A percentile compares a stretch with the other conserved stretches of the same genome.
Evolutionary conservation across 768 basidiomycete genomes (phyloP).

Genomic region (Ephemerocybe angulata): DNA sequence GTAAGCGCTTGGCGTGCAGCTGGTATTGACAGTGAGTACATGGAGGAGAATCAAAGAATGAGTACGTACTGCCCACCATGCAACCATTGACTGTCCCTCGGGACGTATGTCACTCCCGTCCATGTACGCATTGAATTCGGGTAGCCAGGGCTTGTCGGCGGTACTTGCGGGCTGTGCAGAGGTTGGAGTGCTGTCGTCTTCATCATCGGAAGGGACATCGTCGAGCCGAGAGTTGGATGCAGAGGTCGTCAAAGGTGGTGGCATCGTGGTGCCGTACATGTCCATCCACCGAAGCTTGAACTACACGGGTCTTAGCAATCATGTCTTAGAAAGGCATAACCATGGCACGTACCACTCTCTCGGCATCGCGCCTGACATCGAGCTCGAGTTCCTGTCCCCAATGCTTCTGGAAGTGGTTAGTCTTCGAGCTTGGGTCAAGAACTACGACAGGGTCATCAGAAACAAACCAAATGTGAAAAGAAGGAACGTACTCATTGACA

Average conservation of each 20-base stretch:
- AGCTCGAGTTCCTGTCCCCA: neutral
- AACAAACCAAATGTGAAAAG: neutral
- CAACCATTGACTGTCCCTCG: neutral
- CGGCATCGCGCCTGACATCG: neutral
- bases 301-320: neutral
- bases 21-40: too few species aligned
- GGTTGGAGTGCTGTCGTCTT: neutral
- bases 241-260: neutral
- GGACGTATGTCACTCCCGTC: neutral
- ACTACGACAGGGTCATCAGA: neutral
- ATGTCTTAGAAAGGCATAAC: neutral
- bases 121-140: neutral
- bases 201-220: neutral
- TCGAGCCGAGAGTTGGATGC: neutral
- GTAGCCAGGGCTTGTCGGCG: neutral
- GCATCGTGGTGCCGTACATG: neutral
- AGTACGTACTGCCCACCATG: conserved; percentile 4
- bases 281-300: neutral
- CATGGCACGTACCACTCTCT: neutral
- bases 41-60: too few species aligned
- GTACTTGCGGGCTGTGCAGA: neutral
- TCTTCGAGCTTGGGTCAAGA: neutral
- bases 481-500: conserved; percentile 24
- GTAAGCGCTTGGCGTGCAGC: too few species aligned
- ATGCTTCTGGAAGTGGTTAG: neutral